Percentiles rank a stretch among this genome's conserved stretches.
phyloP scores from a whole-genome alignment of 139 green algal species.

The Haematococcus lacustris region DNA sequence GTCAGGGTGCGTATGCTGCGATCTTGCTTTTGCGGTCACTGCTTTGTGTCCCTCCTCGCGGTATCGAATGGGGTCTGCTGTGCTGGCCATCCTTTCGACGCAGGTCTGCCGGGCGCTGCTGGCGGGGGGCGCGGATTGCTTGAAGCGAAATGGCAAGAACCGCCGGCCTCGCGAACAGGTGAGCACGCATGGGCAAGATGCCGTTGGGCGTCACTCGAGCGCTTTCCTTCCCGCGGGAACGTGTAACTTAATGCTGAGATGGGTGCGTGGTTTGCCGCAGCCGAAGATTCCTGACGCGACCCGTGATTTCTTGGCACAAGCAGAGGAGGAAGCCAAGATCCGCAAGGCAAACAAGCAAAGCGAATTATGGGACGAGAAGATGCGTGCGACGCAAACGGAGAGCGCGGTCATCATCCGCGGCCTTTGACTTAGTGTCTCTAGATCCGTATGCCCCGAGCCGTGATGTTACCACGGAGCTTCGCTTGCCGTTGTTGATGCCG shows the following conservation, averaged over 20 bases:
- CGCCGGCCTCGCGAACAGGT: slow-evolving; percentile 38
- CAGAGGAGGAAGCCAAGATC: slow-evolving; percentile 32
- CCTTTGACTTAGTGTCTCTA: too few relatives aligned
- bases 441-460: too few relatives aligned
- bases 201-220: too few relatives aligned
- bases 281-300: background rate
- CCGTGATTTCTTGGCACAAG: background rate
- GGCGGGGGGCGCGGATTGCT: slow-evolving; percentile 36
- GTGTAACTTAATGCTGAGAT: too few relatives aligned
- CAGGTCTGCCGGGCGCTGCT: slow-evolving; percentile 44
- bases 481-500: too few relatives aligned
- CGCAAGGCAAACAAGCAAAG: slow-evolving; percentile 26
- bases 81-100: background rate
- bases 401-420: too few relatives aligned
- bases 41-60: background rate
- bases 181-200: slow-evolving; percentile 10
- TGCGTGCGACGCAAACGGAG: slow-evolving; percentile 54
- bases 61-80: background rate
- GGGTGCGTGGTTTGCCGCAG: too few relatives aligned
- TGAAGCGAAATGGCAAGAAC: slow-evolving; percentile 58
- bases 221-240: too few relatives aligned
- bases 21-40: background rate
- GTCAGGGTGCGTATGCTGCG: background rate
- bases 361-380: slow-evolving; percentile 56
- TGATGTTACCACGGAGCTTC: too few relatives aligned